Conservation (phyloP, 129 eudicot genomes). For the Logfia minima region DNA sequence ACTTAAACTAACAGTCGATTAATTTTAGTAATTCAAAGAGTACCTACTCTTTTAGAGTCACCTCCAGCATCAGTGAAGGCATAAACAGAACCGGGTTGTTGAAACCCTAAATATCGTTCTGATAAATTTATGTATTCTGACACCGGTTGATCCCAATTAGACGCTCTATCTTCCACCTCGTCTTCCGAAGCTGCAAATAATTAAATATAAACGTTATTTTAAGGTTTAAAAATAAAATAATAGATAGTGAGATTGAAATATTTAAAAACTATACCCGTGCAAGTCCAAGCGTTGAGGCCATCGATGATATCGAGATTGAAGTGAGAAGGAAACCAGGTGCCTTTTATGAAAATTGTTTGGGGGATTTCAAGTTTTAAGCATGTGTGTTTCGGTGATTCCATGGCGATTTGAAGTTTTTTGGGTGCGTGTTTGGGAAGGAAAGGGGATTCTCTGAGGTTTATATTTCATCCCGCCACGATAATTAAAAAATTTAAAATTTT, state of each 20-base stretch:
- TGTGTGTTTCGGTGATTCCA: constrained; percentile 64
- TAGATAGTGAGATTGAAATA: too few species aligned
- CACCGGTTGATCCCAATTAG: constrained; percentile 82
- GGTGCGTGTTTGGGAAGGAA: constrained; percentile 22
- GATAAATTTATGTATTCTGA: constrained; percentile 71
- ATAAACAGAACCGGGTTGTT: constrained; percentile 82
- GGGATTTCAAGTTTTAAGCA: constrained; percentile 68
- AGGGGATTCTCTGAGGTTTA: too few species aligned
- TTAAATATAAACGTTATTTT: too few species aligned
- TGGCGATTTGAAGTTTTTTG: constrained; percentile 2
- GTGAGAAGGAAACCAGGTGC: constrained; percentile 67
- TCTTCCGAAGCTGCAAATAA: constrained; percentile 67
- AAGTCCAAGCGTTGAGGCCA: constrained; percentile 75
- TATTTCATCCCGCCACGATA: too few species aligned
- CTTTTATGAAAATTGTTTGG: constrained; percentile 41
- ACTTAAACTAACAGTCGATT: background rate
- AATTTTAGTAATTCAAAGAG: background rate
- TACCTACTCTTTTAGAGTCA: constrained; percentile 62
- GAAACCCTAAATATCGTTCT: constrained; percentile 79
- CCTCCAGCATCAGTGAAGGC: constrained; percentile 70
- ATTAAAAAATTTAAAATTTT: too few species aligned
- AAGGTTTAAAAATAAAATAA: too few species aligned
- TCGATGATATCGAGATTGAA: constrained; percentile 70
- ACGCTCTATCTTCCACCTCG: constrained; percentile 74
- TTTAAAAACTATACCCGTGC: constrained; percentile 36